phyloP scores from a whole-genome alignment of 345 rosid genomes.

The Eucalyptus victrix region DNA sequence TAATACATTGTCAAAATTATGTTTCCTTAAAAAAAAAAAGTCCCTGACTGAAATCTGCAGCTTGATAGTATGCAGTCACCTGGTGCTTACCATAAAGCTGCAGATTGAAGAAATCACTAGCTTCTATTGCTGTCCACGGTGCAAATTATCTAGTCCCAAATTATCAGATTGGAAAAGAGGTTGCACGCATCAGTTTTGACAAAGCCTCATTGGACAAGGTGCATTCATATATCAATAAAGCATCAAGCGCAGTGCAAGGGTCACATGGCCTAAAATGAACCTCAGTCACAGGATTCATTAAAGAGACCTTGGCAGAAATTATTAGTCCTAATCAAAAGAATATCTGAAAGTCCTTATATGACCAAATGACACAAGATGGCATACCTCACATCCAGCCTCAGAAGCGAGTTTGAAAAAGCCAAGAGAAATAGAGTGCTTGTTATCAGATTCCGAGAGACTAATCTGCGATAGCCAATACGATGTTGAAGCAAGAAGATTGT shows the following conservation, averaged over 20 bases:
- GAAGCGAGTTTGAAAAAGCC: conserved; percentile 87
- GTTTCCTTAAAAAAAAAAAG: neutral
- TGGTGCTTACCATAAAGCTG: too few relatives aligned
- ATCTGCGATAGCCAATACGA: conserved; percentile 73
- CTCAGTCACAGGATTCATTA: neutral
- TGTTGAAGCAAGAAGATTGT: conserved; percentile 32
- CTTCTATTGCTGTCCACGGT: neutral
- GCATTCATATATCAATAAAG: neutral
- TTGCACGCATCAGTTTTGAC: neutral
- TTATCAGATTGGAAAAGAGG: neutral
- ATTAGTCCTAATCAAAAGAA: neutral
- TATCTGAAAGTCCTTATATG: neutral
- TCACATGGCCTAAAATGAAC: neutral
- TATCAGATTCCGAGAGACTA: conserved; percentile 64
- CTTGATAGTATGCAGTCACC: neutral
- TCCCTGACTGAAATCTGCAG: neutral
- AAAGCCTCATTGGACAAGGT: neutral
- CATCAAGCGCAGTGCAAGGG: neutral
- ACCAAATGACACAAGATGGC: neutral
- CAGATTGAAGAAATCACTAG: neutral
- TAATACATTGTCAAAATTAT: neutral
- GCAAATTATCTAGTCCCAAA: neutral
- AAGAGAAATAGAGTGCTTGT: conserved; percentile 66
- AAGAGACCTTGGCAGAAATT: neutral
- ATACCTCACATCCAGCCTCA: conserved; percentile 82